A percentile compares a stretch with the other conserved stretches of the same genome.
phyloP scores from a whole-genome alignment of 768 basidiomycete species.

The Podaxis sp. region DNA sequence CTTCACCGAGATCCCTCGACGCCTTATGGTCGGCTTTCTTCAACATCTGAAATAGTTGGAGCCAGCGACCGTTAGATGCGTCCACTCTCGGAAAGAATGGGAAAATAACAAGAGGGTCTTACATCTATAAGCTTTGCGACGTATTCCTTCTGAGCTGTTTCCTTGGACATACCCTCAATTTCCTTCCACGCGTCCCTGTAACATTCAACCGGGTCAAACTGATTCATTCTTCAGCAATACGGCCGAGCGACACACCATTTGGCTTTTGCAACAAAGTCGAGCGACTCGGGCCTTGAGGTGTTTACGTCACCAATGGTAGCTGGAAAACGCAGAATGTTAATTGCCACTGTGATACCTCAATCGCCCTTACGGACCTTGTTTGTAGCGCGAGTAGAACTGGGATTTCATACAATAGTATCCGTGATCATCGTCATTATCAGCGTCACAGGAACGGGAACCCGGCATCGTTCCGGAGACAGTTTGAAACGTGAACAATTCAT shows the following conservation, averaged over 20 bases:
- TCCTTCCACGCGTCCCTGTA: constrained; percentile 84
- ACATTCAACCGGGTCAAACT: background rate
- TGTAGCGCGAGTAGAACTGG: constrained; percentile 93
- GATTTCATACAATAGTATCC: background rate
- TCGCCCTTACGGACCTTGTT: constrained; percentile 65
- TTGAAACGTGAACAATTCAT: too few species aligned
- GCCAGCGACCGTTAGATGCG: constrained; percentile 9
- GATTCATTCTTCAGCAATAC: background rate
- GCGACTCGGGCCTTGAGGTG: constrained; percentile 62
- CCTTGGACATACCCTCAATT: constrained; percentile 69
- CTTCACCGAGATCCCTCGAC: constrained; percentile 53
- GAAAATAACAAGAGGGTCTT: constrained; percentile 19
- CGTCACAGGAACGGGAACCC: constrained; percentile 1
- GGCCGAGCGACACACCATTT: constrained; percentile 68
- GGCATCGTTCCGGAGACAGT: background rate
- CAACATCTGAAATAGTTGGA: constrained; percentile 49
- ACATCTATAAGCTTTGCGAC: constrained; percentile 75
- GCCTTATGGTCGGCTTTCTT: constrained; percentile 48
- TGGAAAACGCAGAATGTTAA: constrained; percentile 25
- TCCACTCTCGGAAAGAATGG: background rate
- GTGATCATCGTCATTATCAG: background rate
- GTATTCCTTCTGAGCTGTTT: constrained; percentile 72
- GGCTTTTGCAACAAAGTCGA: constrained; percentile 88
- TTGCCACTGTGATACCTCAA: too few species aligned
- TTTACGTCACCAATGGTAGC: constrained; percentile 76